Base-by-base conservation (phyloP, 2,329 filamentous ascomycete genomes). In the Cercospora beticola region DNA sequence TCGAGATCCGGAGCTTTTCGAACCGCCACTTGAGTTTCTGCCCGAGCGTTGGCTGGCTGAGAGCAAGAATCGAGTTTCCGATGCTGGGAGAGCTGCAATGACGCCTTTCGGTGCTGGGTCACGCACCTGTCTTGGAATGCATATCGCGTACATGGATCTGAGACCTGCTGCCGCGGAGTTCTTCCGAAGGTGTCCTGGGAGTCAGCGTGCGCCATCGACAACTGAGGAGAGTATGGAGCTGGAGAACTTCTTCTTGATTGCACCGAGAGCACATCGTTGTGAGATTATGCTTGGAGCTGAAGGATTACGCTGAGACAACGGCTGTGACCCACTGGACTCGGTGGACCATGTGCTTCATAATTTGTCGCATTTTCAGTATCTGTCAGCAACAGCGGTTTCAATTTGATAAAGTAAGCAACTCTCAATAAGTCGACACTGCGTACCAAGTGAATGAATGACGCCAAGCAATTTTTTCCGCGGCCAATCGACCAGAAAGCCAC, bases 181-280 rank as follows among this genome's bases (percentile, higher is more conserved):
- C 69, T 76, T 78, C 61, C 64, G 73, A 7, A 52, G 65, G 36
- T 77, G 70, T 54, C 60, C 57, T 5, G 72, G 71, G 3, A 74
- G 72, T 4, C 63, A 65, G 21, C 30, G 77, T 12, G 72, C 72
- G 10, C 31, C 67, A 2, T 68, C 69, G 7, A 74, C 76, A 16
- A 77, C 75, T 4, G 58, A 61, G 5, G 69, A 73, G 60, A 71
- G 70, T 40, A 79, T 78, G 76, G 71, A 75, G 49, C 64, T 76
- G 46, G 72, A 76, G 66, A 78, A 78, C 62, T 75, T 73, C 64
- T 78, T 79, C 66, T 33, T 79, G 23, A 75, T 77, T n/a, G 68
- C 73, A 8, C 77, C 77, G 0, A 71, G 68, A 12, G 71, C 65
- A 5, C 74, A 78, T 62, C 72, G 71, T 58, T 78, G 76, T 54